These are phyloP conservation scores for Tillandsia fasciculata DNA, from an alignment of 176 grass and related monocot genomes.

Conservation along the genomic window DNA sequence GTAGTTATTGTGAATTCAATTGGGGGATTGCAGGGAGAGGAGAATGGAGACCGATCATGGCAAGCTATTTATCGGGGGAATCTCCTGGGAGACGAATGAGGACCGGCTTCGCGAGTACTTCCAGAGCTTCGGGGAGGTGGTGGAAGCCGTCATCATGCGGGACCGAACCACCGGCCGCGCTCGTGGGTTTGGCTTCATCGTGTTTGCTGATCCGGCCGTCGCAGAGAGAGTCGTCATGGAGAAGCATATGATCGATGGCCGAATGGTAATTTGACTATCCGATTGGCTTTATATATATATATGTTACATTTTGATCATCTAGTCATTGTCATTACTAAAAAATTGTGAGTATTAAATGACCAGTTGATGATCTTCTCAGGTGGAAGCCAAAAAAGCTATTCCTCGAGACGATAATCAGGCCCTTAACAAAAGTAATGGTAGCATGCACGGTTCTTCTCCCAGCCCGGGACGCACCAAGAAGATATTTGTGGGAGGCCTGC, in stretches of 20 bases:
- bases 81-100: slow-evolving; percentile 98
- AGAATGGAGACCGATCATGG: slow-evolving; percentile 77
- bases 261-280: slow-evolving; percentile 49
- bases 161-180: slow-evolving; percentile 87
- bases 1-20: slow-evolving; percentile 33
- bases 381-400: slow-evolving; percentile 92
- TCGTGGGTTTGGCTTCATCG: slow-evolving; percentile 84
- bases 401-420: slow-evolving; percentile 81
- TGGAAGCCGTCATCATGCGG: slow-evolving; percentile 89
- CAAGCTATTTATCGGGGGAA: slow-evolving; percentile 94
- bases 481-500: slow-evolving; percentile 90
- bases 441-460: slow-evolving; percentile 52
- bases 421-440: slow-evolving; percentile 53
- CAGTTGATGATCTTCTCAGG: slow-evolving; percentile 30
- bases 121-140: slow-evolving; percentile 68
- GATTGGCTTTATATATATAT: neutral
- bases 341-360: neutral
- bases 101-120: slow-evolving; percentile 85
- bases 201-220: slow-evolving; percentile 50
- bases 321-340: neutral
- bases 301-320: neutral
- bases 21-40: slow-evolving; percentile 54
- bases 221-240: slow-evolving; percentile 76
- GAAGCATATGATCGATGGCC: slow-evolving; percentile 92
- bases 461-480: slow-evolving; percentile 70